Conservation (phyloP, 1,139 yeast species). For the Pichia sp. region DNA sequence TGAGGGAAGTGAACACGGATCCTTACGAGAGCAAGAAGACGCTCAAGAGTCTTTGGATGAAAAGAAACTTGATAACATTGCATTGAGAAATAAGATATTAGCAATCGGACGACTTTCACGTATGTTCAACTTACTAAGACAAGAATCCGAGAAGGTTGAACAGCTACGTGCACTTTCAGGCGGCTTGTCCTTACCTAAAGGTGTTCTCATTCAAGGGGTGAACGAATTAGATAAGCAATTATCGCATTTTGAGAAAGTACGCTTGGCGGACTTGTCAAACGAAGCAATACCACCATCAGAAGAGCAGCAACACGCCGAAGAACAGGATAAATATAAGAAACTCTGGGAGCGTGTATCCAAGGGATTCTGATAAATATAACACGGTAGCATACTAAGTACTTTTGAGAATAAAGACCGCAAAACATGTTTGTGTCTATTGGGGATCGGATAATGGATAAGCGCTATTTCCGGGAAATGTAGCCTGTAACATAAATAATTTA, state of each 20-base stretch:
- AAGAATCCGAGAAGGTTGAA: constrained; percentile 77
- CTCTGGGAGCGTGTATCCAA: constrained; percentile 11
- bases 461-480: no score
- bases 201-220: constrained; percentile 68
- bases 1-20: no score
- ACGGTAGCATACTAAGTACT: no score
- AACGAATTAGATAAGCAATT: constrained; percentile 73
- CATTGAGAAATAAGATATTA: constrained; percentile 78
- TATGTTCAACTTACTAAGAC: constrained; percentile 85
- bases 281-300: constrained; percentile 69
- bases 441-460: no score
- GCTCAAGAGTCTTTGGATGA: no score
- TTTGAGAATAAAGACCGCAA: no score
- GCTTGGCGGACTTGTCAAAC: constrained; percentile 70
- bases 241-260: constrained; percentile 76
- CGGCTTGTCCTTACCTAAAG: constrained; percentile 68
- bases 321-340: constrained; percentile 9
- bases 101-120: constrained; percentile 94
- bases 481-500: no score
- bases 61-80: constrained; percentile 34
- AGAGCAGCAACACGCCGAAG: constrained; percentile 13
- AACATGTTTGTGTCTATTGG: no score
- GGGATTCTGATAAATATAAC: no score
- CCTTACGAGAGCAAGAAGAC: no score
- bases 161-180: constrained; percentile 59